Evolutionary conservation across 371 early-diverging fungal genomes (phyloP).

Genomic region (Rhizopus stolonifer): DNA sequence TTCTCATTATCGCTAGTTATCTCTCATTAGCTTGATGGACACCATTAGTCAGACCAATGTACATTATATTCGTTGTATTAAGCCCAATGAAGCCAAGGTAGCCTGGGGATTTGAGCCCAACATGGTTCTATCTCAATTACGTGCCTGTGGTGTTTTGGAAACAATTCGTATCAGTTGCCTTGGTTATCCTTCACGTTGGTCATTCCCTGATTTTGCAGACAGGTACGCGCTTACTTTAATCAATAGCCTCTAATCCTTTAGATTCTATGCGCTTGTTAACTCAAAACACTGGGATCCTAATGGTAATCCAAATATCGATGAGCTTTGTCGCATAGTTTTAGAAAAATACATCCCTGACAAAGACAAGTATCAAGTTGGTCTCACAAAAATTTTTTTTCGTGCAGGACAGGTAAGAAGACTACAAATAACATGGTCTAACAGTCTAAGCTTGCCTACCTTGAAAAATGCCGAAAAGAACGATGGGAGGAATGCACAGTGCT

Average conservation of each 20-base stretch:
- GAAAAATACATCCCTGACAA: conserved; percentile 66
- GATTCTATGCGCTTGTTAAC: conserved; percentile 84
- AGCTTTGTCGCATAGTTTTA: conserved; percentile 68
- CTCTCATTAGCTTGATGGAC: conserved; percentile 89
- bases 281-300: conserved; percentile 68
- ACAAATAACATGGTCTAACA: background rate
- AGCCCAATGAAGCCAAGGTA: conserved; percentile 92
- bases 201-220: conserved; percentile 91
- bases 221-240: conserved; percentile 33
- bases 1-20: conserved; percentile 60
- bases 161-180: conserved; percentile 98
- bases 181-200: conserved; percentile 96
- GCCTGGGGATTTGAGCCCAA: conserved; percentile 89
- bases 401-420: conserved; percentile 69
- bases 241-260: background rate
- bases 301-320: conserved; percentile 48
- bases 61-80: conserved; percentile 98
- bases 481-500: conserved; percentile 78
- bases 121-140: conserved; percentile 93
- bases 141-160: conserved; percentile 99
- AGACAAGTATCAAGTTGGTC: conserved; percentile 95
- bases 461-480: conserved; percentile 84
- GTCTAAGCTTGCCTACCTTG: conserved; percentile 78
- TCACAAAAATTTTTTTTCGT: conserved; percentile 99
- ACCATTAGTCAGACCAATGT: conserved; percentile 92